A percentile compares a stretch with the other conserved stretches of the same genome.
Evolutionary conservation across 345 rosid species (phyloP).

Genomic region (Hibiscus syriacus): DNA sequence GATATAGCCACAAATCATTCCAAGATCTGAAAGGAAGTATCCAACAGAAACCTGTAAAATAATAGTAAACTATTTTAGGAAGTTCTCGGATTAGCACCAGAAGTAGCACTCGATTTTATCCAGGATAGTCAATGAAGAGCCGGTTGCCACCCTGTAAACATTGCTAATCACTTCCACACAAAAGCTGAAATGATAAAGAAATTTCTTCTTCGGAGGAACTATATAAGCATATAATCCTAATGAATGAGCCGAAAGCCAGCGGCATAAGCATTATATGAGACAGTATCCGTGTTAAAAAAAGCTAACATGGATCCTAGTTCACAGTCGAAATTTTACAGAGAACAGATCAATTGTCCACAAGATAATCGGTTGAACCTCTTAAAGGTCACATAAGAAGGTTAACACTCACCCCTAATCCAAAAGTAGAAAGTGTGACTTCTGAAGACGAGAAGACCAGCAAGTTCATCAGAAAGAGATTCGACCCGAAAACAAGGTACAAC

Average conservation of each 20-base stretch:
- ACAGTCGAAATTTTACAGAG: neutral
- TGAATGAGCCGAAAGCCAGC: neutral
- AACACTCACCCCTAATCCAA: slow-evolving; percentile 40
- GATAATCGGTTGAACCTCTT: neutral
- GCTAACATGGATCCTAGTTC: neutral
- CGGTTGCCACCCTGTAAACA: neutral
- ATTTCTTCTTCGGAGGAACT: neutral
- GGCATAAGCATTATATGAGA: neutral
- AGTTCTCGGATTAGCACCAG: neutral
- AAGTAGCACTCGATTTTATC: neutral
- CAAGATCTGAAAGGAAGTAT: slow-evolving; percentile 75
- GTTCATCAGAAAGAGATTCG: slow-evolving; percentile 55
- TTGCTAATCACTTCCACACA: neutral
- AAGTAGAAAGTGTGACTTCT: slow-evolving; percentile 63
- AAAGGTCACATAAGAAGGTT: neutral
- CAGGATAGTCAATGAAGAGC: neutral
- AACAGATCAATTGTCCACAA: neutral
- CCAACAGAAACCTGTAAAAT: slow-evolving; percentile 77
- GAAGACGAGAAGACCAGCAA: slow-evolving; percentile 41
- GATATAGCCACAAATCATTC: slow-evolving; percentile 80
- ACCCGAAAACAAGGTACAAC: slow-evolving; percentile 66
- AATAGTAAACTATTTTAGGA: neutral
- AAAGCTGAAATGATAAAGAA: neutral
- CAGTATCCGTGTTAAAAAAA: neutral
- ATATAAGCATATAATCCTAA: neutral